Evolutionary conservation across 106 monocot species (phyloP).

Genomic region (Hemerocallis citrina): DNA sequence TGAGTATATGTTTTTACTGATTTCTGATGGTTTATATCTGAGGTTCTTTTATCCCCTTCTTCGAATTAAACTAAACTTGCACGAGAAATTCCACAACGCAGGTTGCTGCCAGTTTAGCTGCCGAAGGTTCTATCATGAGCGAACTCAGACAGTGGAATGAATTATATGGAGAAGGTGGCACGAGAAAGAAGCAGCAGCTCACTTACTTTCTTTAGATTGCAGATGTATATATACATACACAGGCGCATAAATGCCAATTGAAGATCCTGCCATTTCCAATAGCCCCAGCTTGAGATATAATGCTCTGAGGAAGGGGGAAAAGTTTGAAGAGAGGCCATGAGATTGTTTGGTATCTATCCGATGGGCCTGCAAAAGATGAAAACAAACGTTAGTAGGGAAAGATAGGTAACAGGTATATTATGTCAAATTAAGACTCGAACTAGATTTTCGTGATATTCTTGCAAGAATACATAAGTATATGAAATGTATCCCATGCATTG

Average conservation of each 20-base stretch:
- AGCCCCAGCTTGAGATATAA: background rate
- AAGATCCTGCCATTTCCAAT: background rate
- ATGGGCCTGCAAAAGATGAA: no score
- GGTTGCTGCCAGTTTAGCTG: conserved; percentile 58
- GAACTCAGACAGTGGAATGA: conserved; percentile 67
- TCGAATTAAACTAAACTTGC: background rate
- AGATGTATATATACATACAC: background rate
- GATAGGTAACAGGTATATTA: background rate
- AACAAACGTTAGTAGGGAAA: background rate
- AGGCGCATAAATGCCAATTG: background rate
- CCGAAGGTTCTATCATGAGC: conserved; percentile 41
- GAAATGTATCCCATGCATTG: background rate
- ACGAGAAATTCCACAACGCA: conserved; percentile 4
- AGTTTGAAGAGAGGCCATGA: background rate
- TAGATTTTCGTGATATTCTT: conserved; percentile 2
- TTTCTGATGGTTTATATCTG: background rate
- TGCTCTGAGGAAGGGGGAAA: background rate
- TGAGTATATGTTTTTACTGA: conserved; percentile 10
- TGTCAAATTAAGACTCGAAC: background rate
- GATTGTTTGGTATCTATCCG: background rate
- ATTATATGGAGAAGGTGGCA: conserved; percentile 43
- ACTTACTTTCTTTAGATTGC: conserved; percentile 42
- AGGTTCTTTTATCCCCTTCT: background rate
- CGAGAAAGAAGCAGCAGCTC: conserved; percentile 48
- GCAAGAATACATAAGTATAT: background rate